These are phyloP conservation scores for Musa troglodytarum DNA, from an alignment of 176 grass and related monocot genomes.

Conservation along the genomic window DNA sequence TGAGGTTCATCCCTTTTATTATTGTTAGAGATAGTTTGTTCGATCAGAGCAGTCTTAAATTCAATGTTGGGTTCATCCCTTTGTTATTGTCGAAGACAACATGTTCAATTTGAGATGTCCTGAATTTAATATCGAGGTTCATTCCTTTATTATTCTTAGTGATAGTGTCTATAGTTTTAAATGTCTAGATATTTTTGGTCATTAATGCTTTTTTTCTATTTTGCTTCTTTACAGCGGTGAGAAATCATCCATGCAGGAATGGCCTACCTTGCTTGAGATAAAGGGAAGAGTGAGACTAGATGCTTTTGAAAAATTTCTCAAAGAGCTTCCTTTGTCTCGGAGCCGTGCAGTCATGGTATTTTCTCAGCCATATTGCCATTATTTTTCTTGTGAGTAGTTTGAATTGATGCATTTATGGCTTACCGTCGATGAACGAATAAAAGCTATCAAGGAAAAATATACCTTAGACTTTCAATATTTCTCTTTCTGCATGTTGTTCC, in stretches of 20 bases:
- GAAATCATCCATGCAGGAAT: slow-evolving; percentile 62
- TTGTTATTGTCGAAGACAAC: too few relatives aligned
- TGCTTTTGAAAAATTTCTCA: slow-evolving; percentile 62
- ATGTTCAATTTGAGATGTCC: too few relatives aligned
- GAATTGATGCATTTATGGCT: not conserved
- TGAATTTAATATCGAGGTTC: too few relatives aligned
- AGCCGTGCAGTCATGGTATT: slow-evolving; percentile 62
- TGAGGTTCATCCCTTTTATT: too few relatives aligned
- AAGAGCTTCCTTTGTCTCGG: slow-evolving; percentile 58
- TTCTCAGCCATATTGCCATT: not conserved
- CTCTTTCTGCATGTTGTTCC: too few relatives aligned
- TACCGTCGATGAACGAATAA: not conserved
- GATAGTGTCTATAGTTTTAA: too few relatives aligned
- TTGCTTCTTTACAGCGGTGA: slow-evolving; percentile 47
- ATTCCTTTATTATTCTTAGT: too few relatives aligned
- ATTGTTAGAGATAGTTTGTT: too few relatives aligned
- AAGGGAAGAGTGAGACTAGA: slow-evolving; percentile 62
- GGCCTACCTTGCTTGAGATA: slow-evolving; percentile 57
- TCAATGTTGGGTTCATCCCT: too few relatives aligned
- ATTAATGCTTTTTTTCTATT: not conserved
- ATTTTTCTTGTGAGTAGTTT: not conserved
- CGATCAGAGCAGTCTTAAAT: too few relatives aligned
- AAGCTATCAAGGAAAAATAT: not conserved
- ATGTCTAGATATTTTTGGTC: not conserved
- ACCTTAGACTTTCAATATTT: too few relatives aligned